phyloP scores from a whole-genome alignment of 805 yeast genomes.

The Brettanomyces anomalus region DNA sequence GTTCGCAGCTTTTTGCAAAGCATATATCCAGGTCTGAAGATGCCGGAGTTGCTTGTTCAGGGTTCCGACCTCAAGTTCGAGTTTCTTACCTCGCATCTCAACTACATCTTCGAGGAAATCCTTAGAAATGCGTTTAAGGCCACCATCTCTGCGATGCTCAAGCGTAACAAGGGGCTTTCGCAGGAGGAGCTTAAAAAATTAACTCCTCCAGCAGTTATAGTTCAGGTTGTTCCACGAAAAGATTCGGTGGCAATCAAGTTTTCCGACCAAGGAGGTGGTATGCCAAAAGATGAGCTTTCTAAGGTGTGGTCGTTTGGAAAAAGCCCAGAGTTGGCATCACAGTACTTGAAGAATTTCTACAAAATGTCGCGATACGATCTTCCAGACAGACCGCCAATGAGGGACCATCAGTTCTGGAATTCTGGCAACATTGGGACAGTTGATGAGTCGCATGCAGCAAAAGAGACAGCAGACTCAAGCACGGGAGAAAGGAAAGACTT shows the following conservation, averaged over 20 bases:
- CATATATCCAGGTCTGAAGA: conserved; percentile 42
- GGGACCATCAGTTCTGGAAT: conserved; percentile 10
- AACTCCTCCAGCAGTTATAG: conserved; percentile 63
- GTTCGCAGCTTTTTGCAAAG: conserved; percentile 44
- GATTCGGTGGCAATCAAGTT: conserved; percentile 67
- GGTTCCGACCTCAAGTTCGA: conserved; percentile 73
- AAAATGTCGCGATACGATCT: conserved; percentile 53
- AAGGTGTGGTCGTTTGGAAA: conserved; percentile 86
- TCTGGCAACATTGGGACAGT: neutral
- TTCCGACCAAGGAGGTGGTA: conserved; percentile 89
- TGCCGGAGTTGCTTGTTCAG: conserved; percentile 73
- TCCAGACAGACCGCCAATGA: conserved; percentile 19
- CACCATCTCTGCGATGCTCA: conserved; percentile 44
- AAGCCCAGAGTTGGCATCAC: conserved; percentile 47
- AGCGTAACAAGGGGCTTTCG: conserved; percentile 11
- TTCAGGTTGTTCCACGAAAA: conserved; percentile 59
- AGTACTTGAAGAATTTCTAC: conserved; percentile 59
- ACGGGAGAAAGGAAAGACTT: conserved; percentile 3
- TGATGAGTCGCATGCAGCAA: neutral
- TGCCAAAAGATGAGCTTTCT: conserved; percentile 46
- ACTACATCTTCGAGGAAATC: conserved; percentile 80
- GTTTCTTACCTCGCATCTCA: conserved; percentile 78
- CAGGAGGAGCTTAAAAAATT: conserved; percentile 8
- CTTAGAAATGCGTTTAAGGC: conserved; percentile 81
- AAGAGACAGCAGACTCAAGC: neutral